Evolutionary conservation across 257 asterid species (phyloP), one percentile per base, ranked within the genome.

Genomic region (Lantana camara): DNA sequence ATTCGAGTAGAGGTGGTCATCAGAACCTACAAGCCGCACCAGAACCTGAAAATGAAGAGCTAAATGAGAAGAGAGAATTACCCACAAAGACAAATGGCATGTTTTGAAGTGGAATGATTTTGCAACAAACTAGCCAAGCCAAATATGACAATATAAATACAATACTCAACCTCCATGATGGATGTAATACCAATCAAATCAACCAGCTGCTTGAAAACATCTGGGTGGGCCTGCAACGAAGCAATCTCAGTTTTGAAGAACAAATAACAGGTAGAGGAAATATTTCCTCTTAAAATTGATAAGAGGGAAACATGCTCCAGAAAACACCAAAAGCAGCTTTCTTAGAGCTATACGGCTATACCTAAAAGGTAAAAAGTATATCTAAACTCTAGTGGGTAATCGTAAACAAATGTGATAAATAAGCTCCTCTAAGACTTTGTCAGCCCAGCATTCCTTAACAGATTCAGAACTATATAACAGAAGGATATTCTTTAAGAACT

Each of bases 141-240:
- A 68, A 70, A 55, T 49, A 45, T 23, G 51, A 50, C 61, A 44
- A 57, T 23, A 42, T 24, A 62, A 54, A 73, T 35, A 30, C n/a
- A 56, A 60, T 68, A 59, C 59, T 76, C 64, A 72, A 94, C 99
- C 97, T 94, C 99, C 99, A 90, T 94, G 70, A 94, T 90, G 64
- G 99, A 94, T 45, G 97, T 90, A 73, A 94, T 84, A 54, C 97
- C 99, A 73, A 94, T 90, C 87, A 94, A 83, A 86, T 94, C 97
- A 70, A 94, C 96, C 75, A 94, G 93, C 83, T 81, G 84, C 68
- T 75, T 80, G 57, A 94, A 86, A 62, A 90, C 95, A 48, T 90
- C 95, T 77, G 85, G 97, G 78, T 88, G 95, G 56, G 84, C 83
- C 99, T 94, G 80, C 67, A 75, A 42, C 61, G 35, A 54, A 66